These are phyloP conservation scores for Clarireedia homoeocarpa DNA, from an alignment of 2,329 filamentous ascomycete genomes.

Conservation along the genomic window DNA sequence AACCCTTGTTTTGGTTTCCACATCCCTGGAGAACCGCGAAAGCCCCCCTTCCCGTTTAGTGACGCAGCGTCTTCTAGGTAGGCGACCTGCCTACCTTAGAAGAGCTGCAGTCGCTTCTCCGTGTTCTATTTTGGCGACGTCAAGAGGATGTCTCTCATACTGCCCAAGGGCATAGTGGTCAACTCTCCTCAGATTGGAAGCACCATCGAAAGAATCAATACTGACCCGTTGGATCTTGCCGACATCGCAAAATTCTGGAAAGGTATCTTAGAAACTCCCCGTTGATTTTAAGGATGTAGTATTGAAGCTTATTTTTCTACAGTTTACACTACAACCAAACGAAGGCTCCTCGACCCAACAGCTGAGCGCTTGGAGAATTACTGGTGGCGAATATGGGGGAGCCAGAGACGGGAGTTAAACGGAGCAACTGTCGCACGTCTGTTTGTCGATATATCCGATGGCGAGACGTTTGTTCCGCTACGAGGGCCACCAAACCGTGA, in stretches of 20 bases:
- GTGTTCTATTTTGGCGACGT: conserved; percentile 10
- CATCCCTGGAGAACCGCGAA: not conserved
- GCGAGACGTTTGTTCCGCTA: conserved; percentile 49
- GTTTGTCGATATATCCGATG: conserved; percentile 50
- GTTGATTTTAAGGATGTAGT: not conserved
- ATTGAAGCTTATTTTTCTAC: conserved; percentile 16
- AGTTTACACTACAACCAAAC: conserved; percentile 56
- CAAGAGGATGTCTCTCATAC: conserved; percentile 33
- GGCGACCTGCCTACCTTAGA: conserved; percentile 25
- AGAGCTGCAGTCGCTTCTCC: conserved; percentile 24
- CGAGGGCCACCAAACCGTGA: conserved; percentile 45
- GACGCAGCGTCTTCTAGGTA: conserved; percentile 27
- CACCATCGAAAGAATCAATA: conserved; percentile 44
- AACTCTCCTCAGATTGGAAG: conserved; percentile 46
- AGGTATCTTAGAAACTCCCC: conserved; percentile 32
- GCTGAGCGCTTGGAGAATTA: conserved; percentile 55
- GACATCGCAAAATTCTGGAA: conserved; percentile 50
- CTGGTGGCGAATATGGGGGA: conserved; percentile 60
- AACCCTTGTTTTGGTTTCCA: conserved; percentile 2
- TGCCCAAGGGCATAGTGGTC: conserved; percentile 50
- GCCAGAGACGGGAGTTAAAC: conserved; percentile 38
- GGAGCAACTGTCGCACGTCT: conserved; percentile 46
- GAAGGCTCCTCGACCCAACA: conserved; percentile 52
- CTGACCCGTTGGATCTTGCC: conserved; percentile 34
- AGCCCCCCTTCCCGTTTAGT: conserved; percentile 4